Evolutionary conservation across 1,284 basidiomycete species (phyloP).

Genomic region (Ceratobasidium sp.): DNA sequence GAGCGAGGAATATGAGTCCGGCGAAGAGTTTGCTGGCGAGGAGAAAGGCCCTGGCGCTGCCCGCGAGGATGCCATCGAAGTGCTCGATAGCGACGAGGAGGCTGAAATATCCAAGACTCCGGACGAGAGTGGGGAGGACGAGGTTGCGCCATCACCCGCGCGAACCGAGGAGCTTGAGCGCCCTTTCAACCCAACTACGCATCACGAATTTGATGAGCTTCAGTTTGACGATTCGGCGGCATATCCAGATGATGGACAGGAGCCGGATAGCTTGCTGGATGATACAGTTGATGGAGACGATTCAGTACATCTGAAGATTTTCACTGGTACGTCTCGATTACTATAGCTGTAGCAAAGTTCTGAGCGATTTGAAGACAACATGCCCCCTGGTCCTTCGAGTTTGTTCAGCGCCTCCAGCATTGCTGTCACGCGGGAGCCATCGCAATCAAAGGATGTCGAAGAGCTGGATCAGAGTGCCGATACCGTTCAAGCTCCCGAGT

Average conservation of each 20-base stretch:
- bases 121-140: not conserved
- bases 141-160: not conserved
- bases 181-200: not conserved
- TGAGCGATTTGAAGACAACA: not conserved
- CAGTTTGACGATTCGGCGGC: constrained; percentile 25
- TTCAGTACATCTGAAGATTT: not conserved
- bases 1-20: not conserved
- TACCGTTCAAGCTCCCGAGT: constrained; percentile 9
- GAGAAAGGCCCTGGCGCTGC: not conserved
- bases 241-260: not conserved
- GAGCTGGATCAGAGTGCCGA: constrained; percentile 19
- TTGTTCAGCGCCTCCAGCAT: constrained; percentile 22
- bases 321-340: not conserved
- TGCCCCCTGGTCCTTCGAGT: constrained; percentile 11
- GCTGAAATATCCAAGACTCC: not conserved
- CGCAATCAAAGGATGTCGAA: constrained; percentile 22
- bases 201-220: constrained; percentile 11
- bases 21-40: constrained; percentile 1
- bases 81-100: constrained; percentile 35
- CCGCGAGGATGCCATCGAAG: constrained; percentile 37
- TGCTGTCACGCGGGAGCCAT: constrained; percentile 17
- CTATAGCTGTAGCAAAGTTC: not conserved
- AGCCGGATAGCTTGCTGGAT: constrained; percentile 35
- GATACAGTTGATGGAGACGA: constrained; percentile 15
- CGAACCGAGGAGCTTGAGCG: not conserved